Base-by-base conservation (phyloP, 2,329 filamentous ascomycete species). In the Trichoderma koningiopsis region DNA sequence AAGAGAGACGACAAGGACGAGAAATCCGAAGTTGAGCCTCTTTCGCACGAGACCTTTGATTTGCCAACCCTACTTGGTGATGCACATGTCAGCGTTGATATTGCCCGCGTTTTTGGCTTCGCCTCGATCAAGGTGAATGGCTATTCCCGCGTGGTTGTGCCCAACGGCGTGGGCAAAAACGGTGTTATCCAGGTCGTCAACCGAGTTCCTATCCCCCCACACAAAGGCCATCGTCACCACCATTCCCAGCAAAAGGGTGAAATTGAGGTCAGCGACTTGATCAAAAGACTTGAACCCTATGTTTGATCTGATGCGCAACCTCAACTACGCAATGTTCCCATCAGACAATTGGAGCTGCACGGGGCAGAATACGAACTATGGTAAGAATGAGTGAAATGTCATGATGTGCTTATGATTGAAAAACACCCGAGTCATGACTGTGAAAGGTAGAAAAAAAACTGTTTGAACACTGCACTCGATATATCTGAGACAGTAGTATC, bases 151-250 rank as follows among this genome's bases (percentile, higher is more conserved):
- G 91, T 96, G 1, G 82, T 83, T 0, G 82, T 92, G 7, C 83
- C 89, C 71, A 93, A 97, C 76, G 90, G 85, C 0, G 79, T 96
- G 68, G 91, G 90, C 0, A 87, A 85, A 75, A 92, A 97, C 76
- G 94, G 94, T 37, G 93, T 95, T 16, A 87, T 97, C 47, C 94
- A 97, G 68, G 89, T 95, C 19, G 83, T 96, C 0, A 84, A 86
- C 59, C 85, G 85, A 69, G 88, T 97, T 0, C 81, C 96, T 69
- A 88, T 97, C 72, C 94, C 94, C 53, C 92, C 93, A 1, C 89
- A 87, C 29, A 63, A 55, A 29, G 57, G 68, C 49, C 61, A 55
- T 16, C 43, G 58, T 19, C 62, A 72, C 4, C 60, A 53, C 24
- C 55, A 56, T n/a, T 64, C 72, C 8, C 55, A 68, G 22, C 62